These are phyloP conservation scores for Blumeriella jaapii DNA, from an alignment of 2,329 filamentous ascomycete species.

Conservation along the genomic window DNA sequence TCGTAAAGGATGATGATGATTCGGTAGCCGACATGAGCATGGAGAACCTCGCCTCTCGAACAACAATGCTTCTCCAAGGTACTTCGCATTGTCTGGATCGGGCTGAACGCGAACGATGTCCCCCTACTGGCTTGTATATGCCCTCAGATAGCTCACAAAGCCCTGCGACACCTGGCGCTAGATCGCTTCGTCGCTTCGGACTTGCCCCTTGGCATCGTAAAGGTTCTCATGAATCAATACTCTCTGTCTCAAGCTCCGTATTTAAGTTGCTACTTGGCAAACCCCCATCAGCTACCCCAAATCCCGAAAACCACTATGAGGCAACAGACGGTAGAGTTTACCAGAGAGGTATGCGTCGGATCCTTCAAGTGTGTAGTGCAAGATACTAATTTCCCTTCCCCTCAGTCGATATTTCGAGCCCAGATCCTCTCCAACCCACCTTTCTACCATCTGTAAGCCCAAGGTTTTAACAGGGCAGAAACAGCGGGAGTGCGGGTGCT, in stretches of 20 bases:
- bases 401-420: conserved; percentile 19
- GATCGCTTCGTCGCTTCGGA: conserved; percentile 17
- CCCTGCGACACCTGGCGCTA: conserved; percentile 7
- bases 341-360: conserved; percentile 10
- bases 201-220: conserved; percentile 26
- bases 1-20: conserved; percentile 3
- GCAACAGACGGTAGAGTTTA: conserved; percentile 13
- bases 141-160: conserved; percentile 3
- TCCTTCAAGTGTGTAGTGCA: neutral
- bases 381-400: neutral
- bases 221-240: conserved; percentile 20
- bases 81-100: conserved; percentile 16
- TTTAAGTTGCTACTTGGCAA: conserved; percentile 23
- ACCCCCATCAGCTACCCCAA: conserved; percentile 22
- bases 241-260: conserved; percentile 24
- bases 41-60: conserved; percentile 11
- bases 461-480: neutral
- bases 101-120: conserved; percentile 4
- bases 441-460: conserved; percentile 25
- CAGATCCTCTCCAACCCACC: conserved; percentile 14
- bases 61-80: conserved; percentile 20
- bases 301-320: conserved; percentile 10
- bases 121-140: neutral
- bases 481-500: neutral
- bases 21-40: neutral